Percentiles rank a stretch among this genome's conserved stretches.
Evolutionary conservation across 2,329 filamentous ascomycete species (phyloP).

Genomic region (Esteya vermicola): DNA sequence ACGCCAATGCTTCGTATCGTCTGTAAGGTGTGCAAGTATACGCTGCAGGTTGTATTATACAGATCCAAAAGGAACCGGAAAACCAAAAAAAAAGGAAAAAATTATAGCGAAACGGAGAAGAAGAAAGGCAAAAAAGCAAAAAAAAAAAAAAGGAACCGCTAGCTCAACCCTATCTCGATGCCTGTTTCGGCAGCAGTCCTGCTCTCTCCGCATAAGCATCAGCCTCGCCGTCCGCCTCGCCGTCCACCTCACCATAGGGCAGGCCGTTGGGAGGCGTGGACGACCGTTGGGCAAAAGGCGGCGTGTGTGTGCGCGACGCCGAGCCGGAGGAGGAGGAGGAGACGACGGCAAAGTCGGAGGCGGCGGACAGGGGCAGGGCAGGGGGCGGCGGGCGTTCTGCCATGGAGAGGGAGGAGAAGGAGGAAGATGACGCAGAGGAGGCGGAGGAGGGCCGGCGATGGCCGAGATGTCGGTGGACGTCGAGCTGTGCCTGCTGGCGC

Average conservation of each 20-base stretch:
- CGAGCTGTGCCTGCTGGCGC: conserved; percentile 55
- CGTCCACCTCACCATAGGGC: conserved; percentile 5
- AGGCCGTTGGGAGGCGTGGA: too few relatives aligned
- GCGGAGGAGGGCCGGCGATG: conserved; percentile 17
- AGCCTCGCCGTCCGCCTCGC: conserved; percentile 18
- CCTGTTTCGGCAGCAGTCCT: conserved; percentile 23
- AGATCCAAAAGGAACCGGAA: too few relatives aligned
- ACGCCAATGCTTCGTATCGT: too few relatives aligned
- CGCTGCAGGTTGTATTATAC: too few relatives aligned
- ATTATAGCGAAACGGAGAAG: too few relatives aligned
- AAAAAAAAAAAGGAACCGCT: too few relatives aligned
- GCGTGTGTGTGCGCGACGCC: not conserved
- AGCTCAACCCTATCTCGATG: too few relatives aligned
- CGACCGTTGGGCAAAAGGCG: too few relatives aligned
- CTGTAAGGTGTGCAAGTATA: too few relatives aligned
- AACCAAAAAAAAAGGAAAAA: too few relatives aligned
- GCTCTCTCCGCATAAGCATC: conserved; percentile 30
- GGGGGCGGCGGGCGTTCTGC: not conserved
- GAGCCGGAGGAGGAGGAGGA: conserved; percentile 1
- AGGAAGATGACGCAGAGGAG: conserved; percentile 18
- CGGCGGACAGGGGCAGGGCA: not conserved
- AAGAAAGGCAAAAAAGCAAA: too few relatives aligned
- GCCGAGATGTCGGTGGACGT: conserved; percentile 31
- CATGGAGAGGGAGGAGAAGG: not conserved
- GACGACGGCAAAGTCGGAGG: not conserved